Conservation (phyloP, 129 eudicot species). For the Saposhnikovia divaricata region DNA sequence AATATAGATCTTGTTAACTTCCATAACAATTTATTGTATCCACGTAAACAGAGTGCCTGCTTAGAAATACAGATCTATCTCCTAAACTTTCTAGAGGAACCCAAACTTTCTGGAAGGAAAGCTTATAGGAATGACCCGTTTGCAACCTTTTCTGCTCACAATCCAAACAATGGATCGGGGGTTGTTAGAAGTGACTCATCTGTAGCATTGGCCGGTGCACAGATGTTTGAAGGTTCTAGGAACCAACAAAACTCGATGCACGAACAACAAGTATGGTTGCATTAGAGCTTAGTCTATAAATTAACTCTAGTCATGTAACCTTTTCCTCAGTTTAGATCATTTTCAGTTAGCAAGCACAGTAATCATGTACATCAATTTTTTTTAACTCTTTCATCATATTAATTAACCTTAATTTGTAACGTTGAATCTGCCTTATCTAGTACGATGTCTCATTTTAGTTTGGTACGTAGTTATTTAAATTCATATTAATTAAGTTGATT, state of each 20-base stretch:
- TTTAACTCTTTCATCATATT: not conserved
- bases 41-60: too few relatives aligned
- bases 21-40: too few relatives aligned
- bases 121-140: conserved; percentile 18
- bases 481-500: too few relatives aligned
- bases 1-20: too few relatives aligned
- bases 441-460: not conserved
- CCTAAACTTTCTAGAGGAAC: too few relatives aligned
- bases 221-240: conserved; percentile 14
- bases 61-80: too few relatives aligned
- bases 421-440: too few relatives aligned
- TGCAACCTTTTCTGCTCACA: too few relatives aligned
- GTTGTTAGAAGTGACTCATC: not conserved
- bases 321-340: not conserved
- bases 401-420: too few relatives aligned
- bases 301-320: not conserved
- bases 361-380: not conserved
- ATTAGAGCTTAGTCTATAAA: conserved; percentile 10
- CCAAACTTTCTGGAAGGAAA: not conserved
- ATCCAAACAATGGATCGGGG: too few relatives aligned
- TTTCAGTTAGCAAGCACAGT: not conserved
- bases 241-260: conserved; percentile 31
- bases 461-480: not conserved
- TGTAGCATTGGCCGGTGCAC: conserved; percentile 12
- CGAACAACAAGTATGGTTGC: conserved; percentile 43